Evolutionary conservation across 1,284 basidiomycete species (phyloP), one percentile per base, ranked within the genome.

Genomic region (Fomitiporia mediterranea): DNA sequence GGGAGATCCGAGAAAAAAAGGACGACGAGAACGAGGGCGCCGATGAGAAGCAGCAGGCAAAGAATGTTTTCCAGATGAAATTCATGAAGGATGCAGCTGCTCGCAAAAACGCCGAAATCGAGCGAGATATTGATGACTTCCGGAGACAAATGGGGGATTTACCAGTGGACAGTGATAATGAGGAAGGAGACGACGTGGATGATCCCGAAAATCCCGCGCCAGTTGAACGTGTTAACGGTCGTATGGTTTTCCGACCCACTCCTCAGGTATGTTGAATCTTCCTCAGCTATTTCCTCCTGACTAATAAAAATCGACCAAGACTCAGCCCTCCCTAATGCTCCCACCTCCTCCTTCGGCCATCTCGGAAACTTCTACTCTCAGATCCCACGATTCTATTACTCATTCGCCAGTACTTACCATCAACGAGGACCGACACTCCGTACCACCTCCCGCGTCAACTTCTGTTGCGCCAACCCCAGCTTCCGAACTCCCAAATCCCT

Each of bases 71-170:
- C 69, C 79, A 83, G 63, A 95, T 97, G 94, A 94, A 94, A 72
- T 97, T 97, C 70, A 97, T 97, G 94, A 85, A 89, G 68, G 88
- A 94, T 58, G 93, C 91, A 0, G 84, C 87, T 72, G 82, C 82
- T 11, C 77, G 90, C 61, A 79, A 84, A 56, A 75, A 82, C 64
- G 74, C 70, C 13, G 77, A 75, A 51, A 81, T 81, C 0, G 75
- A 84, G 57, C 77, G 76, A 55, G 78, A 82, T 61, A 82, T 80
- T 9, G 86, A 88, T 56, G 87, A 90, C 61, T 82, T 93, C 58
- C 72, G 83, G 56, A 74, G 73, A 59, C 87, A 91, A 64, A 74
- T 94, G 65, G 81, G 80, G 39, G 72, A 70, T 3, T 62, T 61
- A 43, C 54, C 60, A 53, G 60, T 53, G 27, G 69, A 67, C 17